These are phyloP conservation scores for Chloris gayana DNA, from an alignment of 176 grass and related monocot genomes.

Conservation along the genomic window DNA sequence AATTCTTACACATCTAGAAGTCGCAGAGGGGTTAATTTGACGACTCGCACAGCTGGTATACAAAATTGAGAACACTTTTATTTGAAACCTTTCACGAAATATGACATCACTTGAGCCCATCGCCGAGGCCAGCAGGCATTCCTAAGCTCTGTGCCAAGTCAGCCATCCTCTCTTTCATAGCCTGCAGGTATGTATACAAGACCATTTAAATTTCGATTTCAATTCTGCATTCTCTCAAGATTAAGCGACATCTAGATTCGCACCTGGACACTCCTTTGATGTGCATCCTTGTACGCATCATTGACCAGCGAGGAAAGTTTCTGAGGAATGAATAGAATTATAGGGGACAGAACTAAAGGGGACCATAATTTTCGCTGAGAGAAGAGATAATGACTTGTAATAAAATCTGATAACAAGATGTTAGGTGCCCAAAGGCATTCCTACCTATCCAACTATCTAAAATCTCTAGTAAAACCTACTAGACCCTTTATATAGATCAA, in stretches of 20 bases:
- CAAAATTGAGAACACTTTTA: constrained; percentile 60
- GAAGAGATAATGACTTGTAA: background rate
- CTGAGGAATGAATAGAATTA: constrained; percentile 44
- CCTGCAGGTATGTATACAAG: constrained; percentile 43
- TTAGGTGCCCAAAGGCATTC: background rate
- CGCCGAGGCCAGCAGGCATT: constrained; percentile 77
- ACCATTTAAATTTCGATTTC: constrained; percentile 19
- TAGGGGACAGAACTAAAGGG: background rate
- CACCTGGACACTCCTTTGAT: constrained; percentile 86
- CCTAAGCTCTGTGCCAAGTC: constrained; percentile 93
- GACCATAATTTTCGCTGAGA: background rate
- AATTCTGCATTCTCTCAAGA: background rate
- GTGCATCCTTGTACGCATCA: constrained; percentile 94
- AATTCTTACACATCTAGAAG: constrained; percentile 21
- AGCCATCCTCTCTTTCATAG: constrained; percentile 99
- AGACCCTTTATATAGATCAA: background rate
- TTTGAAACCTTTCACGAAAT: constrained; percentile 24
- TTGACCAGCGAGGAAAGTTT: constrained; percentile 88
- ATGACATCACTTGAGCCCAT: constrained; percentile 57
- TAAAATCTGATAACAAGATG: background rate
- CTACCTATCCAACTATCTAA: background rate
- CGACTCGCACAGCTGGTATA: constrained; percentile 47
- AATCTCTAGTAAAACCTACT: background rate
- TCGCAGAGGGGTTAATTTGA: constrained; percentile 11
- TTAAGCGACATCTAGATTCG: constrained; percentile 1